Evolutionary conservation across 306 rosid species (phyloP).

Genomic region (Cicer pinnatifidum): DNA sequence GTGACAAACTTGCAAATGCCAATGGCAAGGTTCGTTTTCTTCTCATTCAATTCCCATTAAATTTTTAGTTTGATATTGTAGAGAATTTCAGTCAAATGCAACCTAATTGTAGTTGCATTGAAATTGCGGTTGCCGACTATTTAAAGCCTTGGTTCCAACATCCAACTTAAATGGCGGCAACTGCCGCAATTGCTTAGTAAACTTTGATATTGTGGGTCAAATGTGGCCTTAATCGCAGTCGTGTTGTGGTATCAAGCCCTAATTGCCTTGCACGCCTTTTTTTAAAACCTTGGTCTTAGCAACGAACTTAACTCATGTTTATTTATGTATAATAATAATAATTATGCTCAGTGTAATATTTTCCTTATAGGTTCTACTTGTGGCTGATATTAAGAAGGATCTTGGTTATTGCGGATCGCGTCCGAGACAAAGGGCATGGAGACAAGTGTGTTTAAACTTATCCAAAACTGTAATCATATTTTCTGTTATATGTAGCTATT

Average conservation of each 20-base stretch:
- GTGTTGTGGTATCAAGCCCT: too few relatives aligned
- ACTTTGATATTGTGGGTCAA: too few relatives aligned
- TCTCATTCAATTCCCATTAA: slow-evolving; percentile 23
- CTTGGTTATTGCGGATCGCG: slow-evolving; percentile 74
- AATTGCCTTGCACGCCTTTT: too few relatives aligned
- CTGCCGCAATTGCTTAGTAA: too few relatives aligned
- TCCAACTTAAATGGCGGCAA: too few relatives aligned
- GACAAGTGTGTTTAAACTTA: slow-evolving; percentile 56
- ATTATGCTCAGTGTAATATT: slow-evolving; percentile 41
- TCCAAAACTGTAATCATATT: slow-evolving; percentile 31
- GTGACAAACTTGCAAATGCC: slow-evolving; percentile 74
- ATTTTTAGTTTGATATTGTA: neutral
- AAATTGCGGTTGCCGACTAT: too few relatives aligned
- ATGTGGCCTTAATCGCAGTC: too few relatives aligned
- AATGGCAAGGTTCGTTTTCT: slow-evolving; percentile 65
- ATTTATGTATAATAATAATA: neutral
- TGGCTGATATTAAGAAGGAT: slow-evolving; percentile 76
- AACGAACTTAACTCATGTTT: neutral
- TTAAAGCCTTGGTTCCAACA: too few relatives aligned
- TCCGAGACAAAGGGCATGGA: slow-evolving; percentile 73
- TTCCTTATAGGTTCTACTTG: slow-evolving; percentile 77
- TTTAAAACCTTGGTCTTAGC: neutral
- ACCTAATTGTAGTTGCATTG: too few relatives aligned
- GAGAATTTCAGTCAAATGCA: too few relatives aligned
- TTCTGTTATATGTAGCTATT: slow-evolving; percentile 25